Conservation (phyloP, 176 grass and related monocot genomes). For the Juncus effusus region DNA sequence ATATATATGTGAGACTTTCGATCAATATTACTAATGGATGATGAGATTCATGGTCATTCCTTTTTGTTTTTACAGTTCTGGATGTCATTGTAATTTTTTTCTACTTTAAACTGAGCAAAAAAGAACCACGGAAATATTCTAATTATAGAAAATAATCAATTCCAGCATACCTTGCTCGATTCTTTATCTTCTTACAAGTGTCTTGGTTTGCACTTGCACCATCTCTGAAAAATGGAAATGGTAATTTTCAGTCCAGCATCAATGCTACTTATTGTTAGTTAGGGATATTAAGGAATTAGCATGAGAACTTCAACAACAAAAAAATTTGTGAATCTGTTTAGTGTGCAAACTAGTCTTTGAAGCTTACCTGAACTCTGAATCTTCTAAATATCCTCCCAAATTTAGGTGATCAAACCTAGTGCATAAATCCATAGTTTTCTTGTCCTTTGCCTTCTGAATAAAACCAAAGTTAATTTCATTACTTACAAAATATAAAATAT, state of each 20-base stretch:
- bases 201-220: background rate
- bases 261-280: background rate
- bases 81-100: too few species aligned
- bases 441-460: slow-evolving; percentile 13
- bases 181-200: too few species aligned
- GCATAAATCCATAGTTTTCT: slow-evolving; percentile 4
- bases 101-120: too few species aligned
- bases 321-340: background rate
- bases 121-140: too few species aligned
- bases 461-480: background rate
- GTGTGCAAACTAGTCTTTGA: background rate
- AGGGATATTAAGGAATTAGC: background rate
- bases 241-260: background rate
- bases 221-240: background rate
- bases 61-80: too few species aligned
- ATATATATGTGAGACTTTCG: too few species aligned
- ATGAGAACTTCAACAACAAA: background rate
- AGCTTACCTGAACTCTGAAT: slow-evolving; percentile 8
- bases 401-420: slow-evolving; percentile 12
- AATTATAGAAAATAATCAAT: too few species aligned
- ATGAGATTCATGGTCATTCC: too few species aligned
- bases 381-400: background rate
- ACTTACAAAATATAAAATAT: background rate
- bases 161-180: too few species aligned
- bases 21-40: too few species aligned